phyloP scores from a whole-genome alignment of 176 grass and related monocot species.

The Miscanthus lutarioriparius region DNA sequence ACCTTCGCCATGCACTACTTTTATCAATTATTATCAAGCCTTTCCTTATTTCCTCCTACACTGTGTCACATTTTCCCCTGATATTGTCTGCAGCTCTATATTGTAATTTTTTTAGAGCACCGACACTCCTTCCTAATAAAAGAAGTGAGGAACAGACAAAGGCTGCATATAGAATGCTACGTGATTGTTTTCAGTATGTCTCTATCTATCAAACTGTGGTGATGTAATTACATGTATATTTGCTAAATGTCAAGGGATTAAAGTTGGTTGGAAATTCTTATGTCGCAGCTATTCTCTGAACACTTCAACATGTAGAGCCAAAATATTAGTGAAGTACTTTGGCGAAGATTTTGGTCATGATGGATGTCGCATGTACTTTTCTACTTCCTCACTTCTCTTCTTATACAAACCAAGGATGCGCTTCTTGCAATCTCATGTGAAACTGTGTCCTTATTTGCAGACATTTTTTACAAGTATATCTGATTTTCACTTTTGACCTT shows the following conservation, averaged over 20 bases:
- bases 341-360: constrained; percentile 73
- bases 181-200: constrained; percentile 78
- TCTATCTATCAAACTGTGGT: constrained; percentile 12
- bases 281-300: constrained; percentile 88
- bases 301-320: constrained; percentile 74
- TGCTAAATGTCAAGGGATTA: constrained; percentile 5
- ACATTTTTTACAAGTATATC: neutral
- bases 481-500: constrained; percentile 27
- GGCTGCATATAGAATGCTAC: constrained; percentile 84
- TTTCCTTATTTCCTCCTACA: constrained; percentile 13
- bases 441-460: neutral
- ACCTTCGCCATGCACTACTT: constrained; percentile 11
- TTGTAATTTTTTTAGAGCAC: constrained; percentile 69
- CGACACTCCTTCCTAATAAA: constrained; percentile 89
- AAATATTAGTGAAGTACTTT: constrained; percentile 84
- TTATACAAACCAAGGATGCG: constrained; percentile 6
- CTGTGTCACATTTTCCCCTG: neutral
- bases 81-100: constrained; percentile 62
- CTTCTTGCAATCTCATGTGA: constrained; percentile 10
- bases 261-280: no score
- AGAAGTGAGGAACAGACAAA: constrained; percentile 81
- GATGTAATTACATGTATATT: constrained; percentile 6
- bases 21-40: constrained; percentile 20
- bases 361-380: constrained; percentile 69
- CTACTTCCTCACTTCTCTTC: constrained; percentile 9